Evolutionary conservation across 2,329 filamentous ascomycete species (phyloP).

Genomic region (Aspergillus ochraceus): DNA sequence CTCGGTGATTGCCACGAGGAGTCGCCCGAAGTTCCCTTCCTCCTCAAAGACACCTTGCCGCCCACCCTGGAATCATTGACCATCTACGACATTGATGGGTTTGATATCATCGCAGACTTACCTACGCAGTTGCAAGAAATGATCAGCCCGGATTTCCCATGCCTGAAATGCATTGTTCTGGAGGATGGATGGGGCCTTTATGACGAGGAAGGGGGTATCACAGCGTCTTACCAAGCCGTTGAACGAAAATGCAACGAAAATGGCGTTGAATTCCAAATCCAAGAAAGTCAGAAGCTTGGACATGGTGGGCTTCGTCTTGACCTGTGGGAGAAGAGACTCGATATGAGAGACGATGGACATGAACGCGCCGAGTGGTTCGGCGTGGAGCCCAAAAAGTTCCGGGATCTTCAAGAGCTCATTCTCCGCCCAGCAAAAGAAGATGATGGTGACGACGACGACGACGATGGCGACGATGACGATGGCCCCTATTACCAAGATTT

Average conservation of each 20-base stretch:
- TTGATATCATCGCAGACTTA: neutral
- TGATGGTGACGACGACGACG: neutral
- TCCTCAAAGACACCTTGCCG: neutral
- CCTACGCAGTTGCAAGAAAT: neutral
- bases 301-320: neutral
- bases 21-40: neutral
- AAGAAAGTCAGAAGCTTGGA: neutral
- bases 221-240: neutral
- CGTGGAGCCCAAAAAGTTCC: neutral
- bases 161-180: neutral
- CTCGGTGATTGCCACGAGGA: neutral
- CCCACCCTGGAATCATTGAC: neutral
- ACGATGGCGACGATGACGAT: neutral
- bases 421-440: neutral
- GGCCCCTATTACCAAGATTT: neutral
- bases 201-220: neutral
- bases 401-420: neutral
- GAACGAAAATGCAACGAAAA: neutral
- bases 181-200: too few relatives aligned
- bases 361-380: neutral
- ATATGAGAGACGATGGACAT: neutral
- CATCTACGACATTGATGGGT: neutral
- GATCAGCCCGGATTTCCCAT: neutral
- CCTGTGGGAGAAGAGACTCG: neutral
- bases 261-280: neutral